A percentile compares a stretch with the other conserved stretches of the same genome.
These are phyloP conservation scores for Yamadazyma kitorensis DNA, from an alignment of 805 yeast genomes.

Conservation along the genomic window DNA sequence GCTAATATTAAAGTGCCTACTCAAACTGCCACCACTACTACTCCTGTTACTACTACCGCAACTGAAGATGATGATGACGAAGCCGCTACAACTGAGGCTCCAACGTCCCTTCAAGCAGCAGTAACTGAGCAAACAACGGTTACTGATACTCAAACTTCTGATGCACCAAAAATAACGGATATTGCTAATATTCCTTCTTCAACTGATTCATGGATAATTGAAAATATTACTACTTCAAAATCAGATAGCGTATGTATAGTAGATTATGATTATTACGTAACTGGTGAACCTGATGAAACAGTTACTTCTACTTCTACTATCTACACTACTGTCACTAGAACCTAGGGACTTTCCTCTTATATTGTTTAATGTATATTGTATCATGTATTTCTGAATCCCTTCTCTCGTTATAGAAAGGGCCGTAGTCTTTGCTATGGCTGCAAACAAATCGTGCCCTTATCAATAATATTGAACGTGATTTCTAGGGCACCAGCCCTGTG, in stretches of 20 bases:
- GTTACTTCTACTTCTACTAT: slow-evolving; percentile 38
- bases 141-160: slow-evolving; percentile 3
- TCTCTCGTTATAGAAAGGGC: too few species aligned
- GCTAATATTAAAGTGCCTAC: slow-evolving; percentile 13
- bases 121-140: slow-evolving; percentile 12
- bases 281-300: slow-evolving; percentile 29
- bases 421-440: too few species aligned
- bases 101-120: slow-evolving; percentile 8
- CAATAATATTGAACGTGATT: too few species aligned
- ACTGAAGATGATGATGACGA: slow-evolving; percentile 12
- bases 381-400: too few species aligned
- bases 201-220: slow-evolving; percentile 33
- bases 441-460: too few species aligned
- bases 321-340: slow-evolving; percentile 30
- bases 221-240: slow-evolving; percentile 27
- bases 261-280: slow-evolving; percentile 35
- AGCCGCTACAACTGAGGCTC: slow-evolving; percentile 11
- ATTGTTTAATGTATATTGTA: too few species aligned
- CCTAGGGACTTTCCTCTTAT: slow-evolving; percentile 10
- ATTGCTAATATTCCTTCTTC: slow-evolving; percentile 22
- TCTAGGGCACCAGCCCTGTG: slow-evolving; percentile 14
- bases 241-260: slow-evolving; percentile 33
- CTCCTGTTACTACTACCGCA: slow-evolving; percentile 9
- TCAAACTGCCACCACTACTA: slow-evolving; percentile 6
- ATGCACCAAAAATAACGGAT: slow-evolving; percentile 28